These are phyloP conservation scores for Mycena alexandri DNA, from an alignment of 768 basidiomycete genomes.

Conservation along the genomic window DNA sequence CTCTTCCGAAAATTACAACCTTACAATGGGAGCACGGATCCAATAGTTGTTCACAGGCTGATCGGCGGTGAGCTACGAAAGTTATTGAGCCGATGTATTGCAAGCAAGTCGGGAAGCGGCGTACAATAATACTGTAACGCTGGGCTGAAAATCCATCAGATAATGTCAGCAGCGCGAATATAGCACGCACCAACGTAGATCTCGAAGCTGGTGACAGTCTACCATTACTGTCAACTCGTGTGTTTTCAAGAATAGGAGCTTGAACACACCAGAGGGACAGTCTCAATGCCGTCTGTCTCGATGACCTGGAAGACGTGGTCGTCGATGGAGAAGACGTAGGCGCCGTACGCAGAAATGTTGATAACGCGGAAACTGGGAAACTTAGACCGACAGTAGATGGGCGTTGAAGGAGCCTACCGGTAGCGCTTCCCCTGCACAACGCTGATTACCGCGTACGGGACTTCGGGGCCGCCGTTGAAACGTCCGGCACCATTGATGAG, in stretches of 20 bases:
- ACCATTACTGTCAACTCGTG: background rate
- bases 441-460: slow-evolving; percentile 50
- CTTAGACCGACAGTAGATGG: slow-evolving; percentile 39
- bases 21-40: slow-evolving; percentile 51
- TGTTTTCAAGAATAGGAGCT: too few relatives aligned
- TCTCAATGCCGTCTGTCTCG: slow-evolving; percentile 51
- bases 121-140: slow-evolving; percentile 47
- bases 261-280: slow-evolving; percentile 35
- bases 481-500: slow-evolving; percentile 25
- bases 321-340: slow-evolving; percentile 43
- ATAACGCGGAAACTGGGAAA: slow-evolving; percentile 54
- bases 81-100: background rate
- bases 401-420: background rate
- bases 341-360: slow-evolving; percentile 49
- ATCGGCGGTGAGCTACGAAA: slow-evolving; percentile 42
- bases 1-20: background rate
- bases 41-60: slow-evolving; percentile 55
- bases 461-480: slow-evolving; percentile 48
- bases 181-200: slow-evolving; percentile 40
- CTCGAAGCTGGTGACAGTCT: slow-evolving; percentile 45
- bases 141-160: slow-evolving; percentile 35
- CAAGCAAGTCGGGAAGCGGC: background rate
- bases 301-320: slow-evolving; percentile 48
- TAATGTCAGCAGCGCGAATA: background rate
- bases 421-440: slow-evolving; percentile 48